Base-by-base conservation (phyloP, 176 grass and related monocot genomes). In the Coix lacrymajobi region DNA sequence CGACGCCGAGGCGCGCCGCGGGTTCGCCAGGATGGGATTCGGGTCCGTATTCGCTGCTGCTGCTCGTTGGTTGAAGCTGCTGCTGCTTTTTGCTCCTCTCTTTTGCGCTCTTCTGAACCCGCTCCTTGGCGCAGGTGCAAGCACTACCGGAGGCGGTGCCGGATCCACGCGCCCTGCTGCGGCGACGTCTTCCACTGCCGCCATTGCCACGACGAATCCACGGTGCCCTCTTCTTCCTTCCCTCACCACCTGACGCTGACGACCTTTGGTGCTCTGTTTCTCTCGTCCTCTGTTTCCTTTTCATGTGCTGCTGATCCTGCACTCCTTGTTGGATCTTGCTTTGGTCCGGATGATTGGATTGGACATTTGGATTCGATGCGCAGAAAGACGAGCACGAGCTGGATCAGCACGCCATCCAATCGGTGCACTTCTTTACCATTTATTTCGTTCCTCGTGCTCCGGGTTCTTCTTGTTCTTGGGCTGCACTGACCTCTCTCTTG, bases 131-230 rank as follows among this genome's bases (percentile, higher is more conserved):
- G n/a, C 83, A 98, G 95, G 67, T 98, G 96, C 92, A 95, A 93
- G 84, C 96, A 98, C 88, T 98, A 93, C 74, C 75, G 89, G 84
- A 76, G 90, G 85, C 84, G 96, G 79, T 98, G 96, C 86, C 87
- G 78, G 90, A 86, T 98, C 76, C 90, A 92, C 51, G 90, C 92
- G 56, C 92, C 90, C 22, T 98, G 92, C 84, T 95, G 96, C 79
- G 81, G 89, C 76, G 88, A 90, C 65, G 78, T 98, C 85, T 95
- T 98, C 87, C 51, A 79, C 84, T 95, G 96, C 85, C 92, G 92
- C 85, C 96, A 95, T 80, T 93, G 95, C 82, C 95, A 98, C 88
- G 88, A 95, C 77, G 87, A 95, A 54, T 93, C 90, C 76, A 98
- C 84, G 71, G 96, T 98, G 29, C 26, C n/a, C n/a, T n/a, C n/a